Percentiles rank a stretch among this genome's conserved stretches.
phyloP scores from a whole-genome alignment of 2,329 filamentous ascomycete genomes.

The Fusarium sp. region DNA sequence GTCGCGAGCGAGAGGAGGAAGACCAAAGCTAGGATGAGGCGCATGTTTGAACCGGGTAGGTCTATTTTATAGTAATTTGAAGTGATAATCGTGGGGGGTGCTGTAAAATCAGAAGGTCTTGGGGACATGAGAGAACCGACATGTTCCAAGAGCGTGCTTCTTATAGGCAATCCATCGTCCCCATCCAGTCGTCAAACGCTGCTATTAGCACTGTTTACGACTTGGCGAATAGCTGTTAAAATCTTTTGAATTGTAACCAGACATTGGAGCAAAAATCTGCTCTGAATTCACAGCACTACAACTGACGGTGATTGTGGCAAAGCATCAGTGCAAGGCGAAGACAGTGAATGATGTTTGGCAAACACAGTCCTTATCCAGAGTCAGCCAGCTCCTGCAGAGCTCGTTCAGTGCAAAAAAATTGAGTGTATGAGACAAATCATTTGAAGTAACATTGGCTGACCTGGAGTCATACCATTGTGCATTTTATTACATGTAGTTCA shows the following conservation, averaged over 20 bases:
- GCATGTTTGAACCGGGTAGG: not conserved
- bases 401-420: accelerated
- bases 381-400: accelerated
- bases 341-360: too few relatives aligned
- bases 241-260: not conserved
- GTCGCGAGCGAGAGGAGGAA: not conserved
- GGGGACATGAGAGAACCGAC: not conserved
- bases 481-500: not conserved
- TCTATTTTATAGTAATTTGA: not conserved
- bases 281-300: not conserved
- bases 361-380: too few relatives aligned
- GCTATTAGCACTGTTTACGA: not conserved
- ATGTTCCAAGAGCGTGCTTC: not conserved
- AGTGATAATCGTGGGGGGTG: not conserved
- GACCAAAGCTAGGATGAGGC: not conserved
- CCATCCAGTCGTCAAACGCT: not conserved
- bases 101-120: not conserved
- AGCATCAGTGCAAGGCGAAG: too few relatives aligned
- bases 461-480: not conserved
- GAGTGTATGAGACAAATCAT: not conserved
- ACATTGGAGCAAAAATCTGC: not conserved
- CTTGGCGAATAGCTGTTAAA: not conserved
- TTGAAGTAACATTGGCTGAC: not conserved
- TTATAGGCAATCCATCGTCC: not conserved
- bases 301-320: accelerated